Evolutionary conservation across 176 grass and related monocot genomes (phyloP), one percentile per base, ranked within the genome.

Genomic region (Poa annua): DNA sequence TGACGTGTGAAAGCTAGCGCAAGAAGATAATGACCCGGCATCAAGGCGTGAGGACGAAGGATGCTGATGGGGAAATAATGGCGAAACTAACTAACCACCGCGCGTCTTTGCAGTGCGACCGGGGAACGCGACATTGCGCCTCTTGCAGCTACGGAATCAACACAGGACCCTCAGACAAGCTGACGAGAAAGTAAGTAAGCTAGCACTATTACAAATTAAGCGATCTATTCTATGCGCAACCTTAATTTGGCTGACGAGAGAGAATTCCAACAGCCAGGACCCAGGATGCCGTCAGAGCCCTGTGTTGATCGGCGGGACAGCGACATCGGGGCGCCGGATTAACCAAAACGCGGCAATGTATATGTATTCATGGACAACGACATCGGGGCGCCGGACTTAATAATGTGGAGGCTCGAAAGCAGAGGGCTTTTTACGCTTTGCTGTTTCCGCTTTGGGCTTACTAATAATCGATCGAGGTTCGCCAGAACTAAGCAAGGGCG

Each of bases 391-490:
- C 3, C 33, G 2, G 3, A 34, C 33, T 34, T 36, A 4, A 36
- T 36, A 36, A 36, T 36, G 35, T 36, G 35, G 2, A 4, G 35
- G 56, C 56, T 51, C 47, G 42, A 66, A 66, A 80, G 77, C 26
- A 14, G 25, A 3, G 39, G 33, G 3, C 38, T 21, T 51, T 80
- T 65, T 29, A 21, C 3, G 3, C 16, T 71, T 57, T 59, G 51
- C 2, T 38, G 22, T 49, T 56, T 35, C 57, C 22, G 83, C 74
- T 71, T 34, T 78, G 61, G 50, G 83, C 36, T 6, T 78, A 20
- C 0, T 9, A 19, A n/a, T 63, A 59, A 57, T 25, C 8, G 2
- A 57, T 25, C 8, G 2, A 5, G 16, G 48, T 55, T 69, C n/a
- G 32, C 1, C 17, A n/a, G 17, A 5, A 20, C 24, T 63, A 79